Evolutionary conservation across 108 stramenopile species (phyloP).

Genomic region (Nitzschia sp.): DNA sequence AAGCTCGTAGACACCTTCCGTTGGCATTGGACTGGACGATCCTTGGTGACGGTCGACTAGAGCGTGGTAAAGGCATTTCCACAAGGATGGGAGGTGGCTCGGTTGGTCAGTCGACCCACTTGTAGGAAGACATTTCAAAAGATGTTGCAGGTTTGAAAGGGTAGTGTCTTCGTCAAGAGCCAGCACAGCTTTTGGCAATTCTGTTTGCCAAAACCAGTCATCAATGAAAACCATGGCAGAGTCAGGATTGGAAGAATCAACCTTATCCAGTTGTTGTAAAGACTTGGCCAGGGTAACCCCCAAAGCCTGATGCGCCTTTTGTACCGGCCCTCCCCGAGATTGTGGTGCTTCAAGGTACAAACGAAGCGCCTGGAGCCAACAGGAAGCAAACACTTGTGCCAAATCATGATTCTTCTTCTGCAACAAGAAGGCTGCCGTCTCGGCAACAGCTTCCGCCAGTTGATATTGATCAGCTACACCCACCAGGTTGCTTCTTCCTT

Average conservation of each 20-base stretch:
- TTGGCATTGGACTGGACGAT: constrained; percentile 26
- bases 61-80: constrained; percentile 26
- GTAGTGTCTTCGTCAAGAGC: background rate
- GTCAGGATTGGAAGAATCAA: constrained; percentile 6
- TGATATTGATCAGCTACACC: constrained; percentile 46
- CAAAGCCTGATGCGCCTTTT: constrained; percentile 9
- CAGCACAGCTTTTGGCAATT: constrained; percentile 16
- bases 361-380: constrained; percentile 25
- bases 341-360: constrained; percentile 6
- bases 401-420: constrained; percentile 32
- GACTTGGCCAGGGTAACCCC: constrained; percentile 18
- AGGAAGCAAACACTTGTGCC: constrained; percentile 29
- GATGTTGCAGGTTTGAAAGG: background rate
- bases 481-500: constrained; percentile 53
- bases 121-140: background rate
- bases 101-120: background rate
- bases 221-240: constrained; percentile 21
- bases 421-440: constrained; percentile 67
- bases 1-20: constrained; percentile 30
- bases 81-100: constrained; percentile 6
- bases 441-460: constrained; percentile 62
- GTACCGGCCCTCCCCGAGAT: constrained; percentile 8
- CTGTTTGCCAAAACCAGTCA: constrained; percentile 44
- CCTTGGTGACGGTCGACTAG: constrained; percentile 14
- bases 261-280: constrained; percentile 26